Conservation (phyloP, 1,284 basidiomycete genomes). For the Phellopilus nigrolimitatus region DNA sequence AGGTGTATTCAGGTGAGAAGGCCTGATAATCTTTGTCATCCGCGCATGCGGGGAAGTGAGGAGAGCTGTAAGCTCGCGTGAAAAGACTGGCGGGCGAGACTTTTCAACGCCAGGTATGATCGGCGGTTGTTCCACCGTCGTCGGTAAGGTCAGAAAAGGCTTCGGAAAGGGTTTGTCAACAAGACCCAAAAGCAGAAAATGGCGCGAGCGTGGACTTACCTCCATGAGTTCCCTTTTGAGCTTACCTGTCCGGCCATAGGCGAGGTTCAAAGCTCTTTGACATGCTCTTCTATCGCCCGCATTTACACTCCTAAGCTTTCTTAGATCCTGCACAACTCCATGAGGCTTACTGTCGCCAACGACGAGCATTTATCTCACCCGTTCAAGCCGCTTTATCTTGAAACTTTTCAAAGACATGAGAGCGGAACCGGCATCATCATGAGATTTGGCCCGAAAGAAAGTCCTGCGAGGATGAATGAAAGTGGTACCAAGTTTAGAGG, state of each 20-base stretch:
- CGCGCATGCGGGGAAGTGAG: constrained; percentile 50
- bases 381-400: constrained; percentile 47
- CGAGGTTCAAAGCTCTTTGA: constrained; percentile 57
- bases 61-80: constrained; percentile 55
- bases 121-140: constrained; percentile 34
- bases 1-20: constrained; percentile 41
- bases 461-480: constrained; percentile 38
- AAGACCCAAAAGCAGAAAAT: constrained; percentile 4
- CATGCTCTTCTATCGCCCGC: constrained; percentile 49
- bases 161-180: constrained; percentile 26
- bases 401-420: too few species aligned
- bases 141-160: constrained; percentile 50
- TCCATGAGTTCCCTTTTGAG: constrained; percentile 61
- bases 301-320: constrained; percentile 54
- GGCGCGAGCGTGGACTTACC: constrained; percentile 33
- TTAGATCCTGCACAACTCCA: constrained; percentile 42
- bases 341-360: not conserved
- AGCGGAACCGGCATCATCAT: constrained; percentile 44
- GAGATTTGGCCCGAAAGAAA: constrained; percentile 59
- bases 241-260: constrained; percentile 75
- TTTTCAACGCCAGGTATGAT: constrained; percentile 49
- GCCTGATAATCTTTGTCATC: constrained; percentile 36
- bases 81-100: constrained; percentile 59
- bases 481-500: not conserved
- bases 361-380: constrained; percentile 34